Evolutionary conservation across 441 rosid species (phyloP), one percentile per base, ranked within the genome.

Genomic region (Populus trichocarpa): DNA sequence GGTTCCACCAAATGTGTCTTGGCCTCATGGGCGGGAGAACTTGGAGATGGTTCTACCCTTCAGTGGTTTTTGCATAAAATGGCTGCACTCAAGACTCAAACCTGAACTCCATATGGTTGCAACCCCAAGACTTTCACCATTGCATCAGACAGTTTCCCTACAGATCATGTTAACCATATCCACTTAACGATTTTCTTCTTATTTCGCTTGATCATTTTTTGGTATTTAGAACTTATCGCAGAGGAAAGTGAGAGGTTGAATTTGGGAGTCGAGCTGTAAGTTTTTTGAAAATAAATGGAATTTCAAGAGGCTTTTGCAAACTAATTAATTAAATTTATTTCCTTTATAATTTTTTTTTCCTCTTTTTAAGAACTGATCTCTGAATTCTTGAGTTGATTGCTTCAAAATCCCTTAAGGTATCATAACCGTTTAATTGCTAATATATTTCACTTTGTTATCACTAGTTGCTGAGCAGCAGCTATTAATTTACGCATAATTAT

Each of bases 401-500:
- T 46, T 23, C 30, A 65, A 11, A 26, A 22, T 65, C 13, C 69
- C 69, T 22, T 25, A 65, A 33, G 32, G 6, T 22, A 12, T 16
- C 57, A 46, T 4, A 46, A 46, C 13, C 57, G 13, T 3, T n/a
- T 42, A 46, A 38, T 23, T 35, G n/a, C 42, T 71, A n/a, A 9
- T 38, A 23, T 16, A 3, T 38, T 74, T 59, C 38, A 35, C 23
- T 69, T 18, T 70, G n/a, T 67, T 67, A 25, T 46, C 23, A 26
- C 20, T 70, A 11, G 8, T 78, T 4, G 13, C 30, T 57, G 72
- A 42, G 38, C 38, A 33, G n/a, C 50, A 53, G 35, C 65, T 33
- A 67, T 69, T 81, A 38, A 69, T 57, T 80, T 71, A 12, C 9
- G 50, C 70, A 28, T 63, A 14, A 53, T 78, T 75, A 33, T 80